Base-by-base conservation (phyloP, 2,329 filamentous ascomycete species). In the Leptographium lundbergii region DNA sequence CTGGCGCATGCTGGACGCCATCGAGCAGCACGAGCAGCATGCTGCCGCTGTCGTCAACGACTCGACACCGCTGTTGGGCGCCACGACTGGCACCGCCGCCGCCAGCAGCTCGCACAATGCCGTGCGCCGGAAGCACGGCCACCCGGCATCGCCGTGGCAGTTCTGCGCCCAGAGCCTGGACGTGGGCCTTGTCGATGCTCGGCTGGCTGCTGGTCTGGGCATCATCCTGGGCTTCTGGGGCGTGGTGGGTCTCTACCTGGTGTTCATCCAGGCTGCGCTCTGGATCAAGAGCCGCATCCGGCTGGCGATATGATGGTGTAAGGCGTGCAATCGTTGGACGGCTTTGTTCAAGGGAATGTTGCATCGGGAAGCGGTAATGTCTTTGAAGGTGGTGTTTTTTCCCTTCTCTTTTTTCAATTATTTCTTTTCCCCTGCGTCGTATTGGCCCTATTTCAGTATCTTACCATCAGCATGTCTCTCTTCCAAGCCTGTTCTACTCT, bases 1-100 rank as follows among this genome's bases (percentile, higher is more conserved):
- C 3, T 82, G 81, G 77, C 78, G 81, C 60, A 81, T 88, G 71
- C 72, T 77, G 3, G 76, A 80, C 56, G 73, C 72, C n/a, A 78
- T 81, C 55, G 72, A 75, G 19, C 73, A 78, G 53, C 70, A 78
- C 25, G 70, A 72, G 57, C 57, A 2, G 63, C 14, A 34, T 27
- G 9, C 32, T 22, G 52, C 29, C 11, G 27, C 19, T 9, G 22
- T 24, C 6, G 27, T 45, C 27, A 57, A n/a, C 22, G 48, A 53
- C 24, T 17, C 22, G 4, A 42, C 34, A 11, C 56, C 56, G 19
- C 48, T 57, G 48, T 34, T 57, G 17, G 56, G 48, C 3, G 24
- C 56, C 22, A 52, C 34, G 0, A 32, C 32, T 14, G 50, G 36
- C 36, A 22, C 51, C 25, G 17, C 34, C 24, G 39, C 39, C 9